These are phyloP conservation scores for Leccinum fibrillosum DNA, from an alignment of 768 basidiomycete species.

Conservation along the genomic window DNA sequence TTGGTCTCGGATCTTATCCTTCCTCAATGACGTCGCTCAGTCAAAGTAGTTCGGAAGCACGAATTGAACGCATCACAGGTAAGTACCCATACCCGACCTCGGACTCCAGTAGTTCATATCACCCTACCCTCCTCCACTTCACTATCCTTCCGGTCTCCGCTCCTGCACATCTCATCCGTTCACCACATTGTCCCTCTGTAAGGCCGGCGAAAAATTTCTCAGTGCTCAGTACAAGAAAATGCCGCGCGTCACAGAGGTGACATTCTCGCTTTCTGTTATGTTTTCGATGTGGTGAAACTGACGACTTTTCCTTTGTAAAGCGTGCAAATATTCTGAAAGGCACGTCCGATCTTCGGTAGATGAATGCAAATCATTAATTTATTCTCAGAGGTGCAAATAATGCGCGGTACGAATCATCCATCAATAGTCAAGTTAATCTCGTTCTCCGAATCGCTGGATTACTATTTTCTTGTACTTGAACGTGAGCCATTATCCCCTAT, in stretches of 20 bases:
- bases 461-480: constrained; percentile 94
- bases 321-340: constrained; percentile 98
- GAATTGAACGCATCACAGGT: constrained; percentile 92
- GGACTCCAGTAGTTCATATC: constrained; percentile 28
- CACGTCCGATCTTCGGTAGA: constrained; percentile 16
- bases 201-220: constrained; percentile 92
- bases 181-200: constrained; percentile 30
- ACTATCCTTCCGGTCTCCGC: constrained; percentile 22
- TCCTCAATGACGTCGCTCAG: constrained; percentile 36
- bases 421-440: constrained; percentile 87
- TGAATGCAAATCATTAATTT: constrained; percentile 1
- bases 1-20: neutral
- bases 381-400: constrained; percentile 91
- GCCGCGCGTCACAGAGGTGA: constrained; percentile 97
- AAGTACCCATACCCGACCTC: constrained; percentile 35
- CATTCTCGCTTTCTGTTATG: constrained; percentile 20
- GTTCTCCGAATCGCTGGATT: constrained; percentile 88
- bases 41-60: constrained; percentile 93
- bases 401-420: constrained; percentile 93
- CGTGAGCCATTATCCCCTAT: constrained; percentile 44
- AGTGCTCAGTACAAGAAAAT: constrained; percentile 94
- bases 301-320: constrained; percentile 40
- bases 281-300: constrained; percentile 16
- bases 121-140: constrained; percentile 10
- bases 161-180: constrained; percentile 10